Conservation (phyloP, 345 rosid species). For the Psidium guajava region DNA sequence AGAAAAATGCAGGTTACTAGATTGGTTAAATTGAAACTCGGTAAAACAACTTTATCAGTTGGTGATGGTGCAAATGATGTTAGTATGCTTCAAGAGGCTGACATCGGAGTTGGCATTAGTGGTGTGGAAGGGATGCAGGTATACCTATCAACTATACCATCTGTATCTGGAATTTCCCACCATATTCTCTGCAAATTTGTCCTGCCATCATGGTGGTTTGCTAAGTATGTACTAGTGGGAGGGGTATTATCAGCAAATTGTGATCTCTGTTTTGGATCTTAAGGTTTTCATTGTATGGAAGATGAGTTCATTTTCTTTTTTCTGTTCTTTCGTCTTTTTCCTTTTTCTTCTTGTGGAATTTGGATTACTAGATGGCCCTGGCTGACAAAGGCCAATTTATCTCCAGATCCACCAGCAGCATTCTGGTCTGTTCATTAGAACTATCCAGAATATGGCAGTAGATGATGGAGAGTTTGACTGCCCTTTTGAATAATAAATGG, state of each 20-base stretch:
- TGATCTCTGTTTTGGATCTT: neutral
- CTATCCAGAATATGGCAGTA: neutral
- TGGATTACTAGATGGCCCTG: neutral
- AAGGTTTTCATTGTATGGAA: neutral
- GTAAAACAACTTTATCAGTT: conserved; percentile 57
- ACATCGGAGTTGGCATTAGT: conserved; percentile 90
- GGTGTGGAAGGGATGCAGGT: conserved; percentile 99
- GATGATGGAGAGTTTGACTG: neutral
- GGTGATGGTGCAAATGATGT: conserved; percentile 99
- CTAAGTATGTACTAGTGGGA: neutral
- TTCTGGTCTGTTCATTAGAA: neutral
- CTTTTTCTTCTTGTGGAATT: neutral
- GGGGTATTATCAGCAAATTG: neutral
- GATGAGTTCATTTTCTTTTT: neutral
- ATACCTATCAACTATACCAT: neutral
- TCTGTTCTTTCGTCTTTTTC: fast-evolving
- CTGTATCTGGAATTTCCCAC: neutral
- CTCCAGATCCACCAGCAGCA: neutral
- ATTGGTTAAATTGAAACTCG: conserved; percentile 53
- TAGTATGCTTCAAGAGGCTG: conserved; percentile 96
- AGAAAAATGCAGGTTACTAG: conserved; percentile 67
- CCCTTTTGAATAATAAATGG: neutral
- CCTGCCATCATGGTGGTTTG: neutral
- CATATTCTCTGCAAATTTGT: neutral
- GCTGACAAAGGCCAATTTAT: neutral